phyloP scores from a whole-genome alignment of 202 grass and related monocot species.

The Miscanthus sacchariflorus region DNA sequence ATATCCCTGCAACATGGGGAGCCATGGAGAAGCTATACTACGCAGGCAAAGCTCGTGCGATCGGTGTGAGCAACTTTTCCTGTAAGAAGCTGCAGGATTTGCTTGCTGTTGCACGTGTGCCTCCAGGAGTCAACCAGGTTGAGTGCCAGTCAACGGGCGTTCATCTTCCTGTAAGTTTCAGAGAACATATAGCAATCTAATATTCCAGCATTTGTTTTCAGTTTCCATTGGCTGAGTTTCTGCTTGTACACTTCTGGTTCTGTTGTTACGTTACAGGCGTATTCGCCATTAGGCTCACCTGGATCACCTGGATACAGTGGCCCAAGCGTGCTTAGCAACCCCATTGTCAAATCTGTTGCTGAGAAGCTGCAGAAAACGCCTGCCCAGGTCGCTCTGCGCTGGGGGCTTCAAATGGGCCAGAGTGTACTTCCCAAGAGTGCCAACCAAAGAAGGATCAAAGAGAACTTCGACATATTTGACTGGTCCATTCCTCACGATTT shows the following conservation, averaged over 20 bases:
- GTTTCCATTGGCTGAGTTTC: slow-evolving; percentile 1
- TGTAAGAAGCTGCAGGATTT: slow-evolving; percentile 75
- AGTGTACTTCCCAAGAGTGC: slow-evolving; percentile 77
- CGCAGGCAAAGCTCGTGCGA: slow-evolving; percentile 68
- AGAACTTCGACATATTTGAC: slow-evolving; percentile 66
- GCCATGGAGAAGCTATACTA: slow-evolving; percentile 73
- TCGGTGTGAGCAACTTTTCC: slow-evolving; percentile 87
- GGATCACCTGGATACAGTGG: slow-evolving; percentile 49
- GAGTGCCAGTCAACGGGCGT: slow-evolving; percentile 69
- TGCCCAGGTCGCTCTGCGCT: slow-evolving; percentile 62
- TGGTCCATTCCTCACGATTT: slow-evolving; percentile 71
- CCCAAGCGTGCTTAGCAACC: slow-evolving; percentile 48
- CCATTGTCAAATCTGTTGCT: slow-evolving; percentile 46
- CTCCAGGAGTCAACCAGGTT: slow-evolving; percentile 73
- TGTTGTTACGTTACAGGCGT: slow-evolving; percentile 58
- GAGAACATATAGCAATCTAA: not conserved
- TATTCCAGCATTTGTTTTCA: not conserved
- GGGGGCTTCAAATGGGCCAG: slow-evolving; percentile 70
- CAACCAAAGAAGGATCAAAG: slow-evolving; percentile 57
- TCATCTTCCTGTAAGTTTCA: slow-evolving; percentile 72
- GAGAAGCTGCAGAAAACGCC: slow-evolving; percentile 48
- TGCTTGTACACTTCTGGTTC: not conserved
- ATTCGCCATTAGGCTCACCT: slow-evolving; percentile 60
- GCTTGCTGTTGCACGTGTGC: slow-evolving; percentile 59
- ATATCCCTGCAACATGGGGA: slow-evolving; percentile 74